These are phyloP conservation scores for Cyclostephanos invisitatus DNA, from an alignment of 108 stramenopile species.

Conservation along the genomic window DNA sequence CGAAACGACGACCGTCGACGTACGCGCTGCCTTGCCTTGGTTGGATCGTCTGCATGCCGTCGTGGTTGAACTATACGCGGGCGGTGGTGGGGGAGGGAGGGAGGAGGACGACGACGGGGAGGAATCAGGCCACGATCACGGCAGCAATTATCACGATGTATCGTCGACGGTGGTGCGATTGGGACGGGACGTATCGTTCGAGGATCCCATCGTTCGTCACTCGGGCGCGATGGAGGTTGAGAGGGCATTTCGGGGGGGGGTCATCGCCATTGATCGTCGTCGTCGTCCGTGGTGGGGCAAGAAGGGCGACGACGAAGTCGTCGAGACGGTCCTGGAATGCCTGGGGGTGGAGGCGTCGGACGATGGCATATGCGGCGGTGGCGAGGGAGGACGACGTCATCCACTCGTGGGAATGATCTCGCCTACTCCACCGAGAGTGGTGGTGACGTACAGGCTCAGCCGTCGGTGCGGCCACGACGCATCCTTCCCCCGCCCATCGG, in stretches of 20 bases:
- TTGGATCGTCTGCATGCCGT: conserved; percentile 36
- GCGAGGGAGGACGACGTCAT: neutral
- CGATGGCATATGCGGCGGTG: conserved; percentile 28
- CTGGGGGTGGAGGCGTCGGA: conserved; percentile 41
- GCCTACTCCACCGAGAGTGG: conserved; percentile 16
- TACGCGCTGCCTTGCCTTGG: conserved; percentile 37
- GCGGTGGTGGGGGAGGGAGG: conserved; percentile 5
- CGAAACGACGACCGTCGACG: neutral
- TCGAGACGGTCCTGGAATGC: conserved; percentile 35
- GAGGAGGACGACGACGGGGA: neutral
- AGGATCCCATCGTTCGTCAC: conserved; percentile 34
- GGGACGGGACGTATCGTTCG: conserved; percentile 23
- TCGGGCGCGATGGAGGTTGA: conserved; percentile 26
- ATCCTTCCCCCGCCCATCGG: neutral
- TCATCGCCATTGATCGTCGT: neutral
- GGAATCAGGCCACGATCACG: neutral
- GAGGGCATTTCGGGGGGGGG: conserved; percentile 31
- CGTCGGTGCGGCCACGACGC: conserved; percentile 1
- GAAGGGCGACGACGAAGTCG: neutral
- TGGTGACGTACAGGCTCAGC: conserved; percentile 31
- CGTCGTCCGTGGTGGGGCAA: conserved; percentile 17
- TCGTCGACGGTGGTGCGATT: conserved; percentile 21
- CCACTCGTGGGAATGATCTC: conserved; percentile 17
- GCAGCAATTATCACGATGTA: neutral
- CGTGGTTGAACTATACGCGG: conserved; percentile 32